Evolutionary conservation across 148 eudicot species (phyloP), one percentile per base, ranked within the genome.

Genomic region (Amaranthus hypochondriacus): DNA sequence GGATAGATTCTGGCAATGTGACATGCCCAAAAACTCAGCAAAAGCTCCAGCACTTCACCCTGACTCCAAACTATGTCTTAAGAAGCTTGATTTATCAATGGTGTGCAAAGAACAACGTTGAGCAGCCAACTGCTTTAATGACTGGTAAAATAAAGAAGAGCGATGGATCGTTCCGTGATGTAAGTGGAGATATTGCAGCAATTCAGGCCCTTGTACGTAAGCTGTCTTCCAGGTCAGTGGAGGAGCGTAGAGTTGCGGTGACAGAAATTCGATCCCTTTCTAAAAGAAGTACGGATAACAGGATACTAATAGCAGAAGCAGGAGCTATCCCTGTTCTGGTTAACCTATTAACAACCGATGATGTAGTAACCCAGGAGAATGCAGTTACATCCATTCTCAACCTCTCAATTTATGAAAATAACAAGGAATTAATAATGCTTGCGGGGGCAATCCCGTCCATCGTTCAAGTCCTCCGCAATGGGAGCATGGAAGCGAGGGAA

Each of bases 21-120:
- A 88, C 93, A 50, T 92, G 97, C 76, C 97, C 97, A 62, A 92
- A 92, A 82, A 92, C 97, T 53, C 97, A 81, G 75, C 97, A 90
- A 57, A 90, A 86, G 72, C 96, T 93, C 55, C 76, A 85, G n/a
- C 80, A 93, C 73, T 81, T 83, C 66, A 89, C 88, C 61, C 86
- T 93, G 21, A 93, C 97, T 2, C 90, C 98, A 13, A 93, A 93
- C 74, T 88, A 88, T 76, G 95, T 80, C 55, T 73, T 93, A 71
- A 85, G 97, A 82, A 91, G 95, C 68, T 63, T 93, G 70, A 88
- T 93, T 44, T 75, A 83, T 54, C 95, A 88, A 70, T 93, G 97
- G 97, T 93, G 98, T 81, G 70, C 81, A 4, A 84, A 80, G 68
- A 73, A 90, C 83, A 85, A 90, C 65, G 60, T 93, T 46, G 93